Conservation (phyloP, 2,329 filamentous ascomycete species). For the Graphilbum fragrans region DNA sequence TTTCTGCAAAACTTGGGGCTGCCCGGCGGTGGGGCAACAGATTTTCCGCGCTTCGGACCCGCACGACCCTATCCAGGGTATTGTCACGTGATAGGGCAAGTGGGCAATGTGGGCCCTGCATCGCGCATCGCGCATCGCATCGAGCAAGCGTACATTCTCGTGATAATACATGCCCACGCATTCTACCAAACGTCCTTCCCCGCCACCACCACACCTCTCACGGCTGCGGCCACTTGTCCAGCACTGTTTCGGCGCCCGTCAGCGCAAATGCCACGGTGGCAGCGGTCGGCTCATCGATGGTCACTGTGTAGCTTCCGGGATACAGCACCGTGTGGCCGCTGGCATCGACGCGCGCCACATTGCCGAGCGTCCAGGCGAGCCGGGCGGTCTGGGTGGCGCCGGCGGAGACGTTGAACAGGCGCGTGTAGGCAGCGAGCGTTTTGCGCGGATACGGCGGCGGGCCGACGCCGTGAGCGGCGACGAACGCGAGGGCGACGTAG, state of each 20-base stretch:
- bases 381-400: conserved; percentile 18
- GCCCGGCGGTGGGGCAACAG: not conserved
- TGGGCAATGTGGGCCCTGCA: no score
- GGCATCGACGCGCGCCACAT: conserved; percentile 34
- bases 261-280: conserved; percentile 30
- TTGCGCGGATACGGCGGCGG: conserved; percentile 40
- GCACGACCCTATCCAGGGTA: not conserved
- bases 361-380: conserved; percentile 33
- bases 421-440: conserved; percentile 35
- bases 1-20: not conserved
- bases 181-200: no score
- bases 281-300: conserved; percentile 29
- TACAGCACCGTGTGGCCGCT: conserved; percentile 38
- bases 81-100: conserved; percentile 4
- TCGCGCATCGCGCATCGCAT: no score
- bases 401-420: conserved; percentile 25
- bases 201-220: no score
- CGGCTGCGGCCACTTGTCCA: no score
- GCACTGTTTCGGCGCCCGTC: conserved; percentile 26
- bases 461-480: conserved; percentile 29
- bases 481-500: conserved; percentile 38
- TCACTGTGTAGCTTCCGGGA: conserved; percentile 36
- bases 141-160: no score
- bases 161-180: no score
- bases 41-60: not conserved